These are phyloP conservation scores for Clonostachys sp. DNA, from an alignment of 2,329 filamentous ascomycete species.

Conservation along the genomic window DNA sequence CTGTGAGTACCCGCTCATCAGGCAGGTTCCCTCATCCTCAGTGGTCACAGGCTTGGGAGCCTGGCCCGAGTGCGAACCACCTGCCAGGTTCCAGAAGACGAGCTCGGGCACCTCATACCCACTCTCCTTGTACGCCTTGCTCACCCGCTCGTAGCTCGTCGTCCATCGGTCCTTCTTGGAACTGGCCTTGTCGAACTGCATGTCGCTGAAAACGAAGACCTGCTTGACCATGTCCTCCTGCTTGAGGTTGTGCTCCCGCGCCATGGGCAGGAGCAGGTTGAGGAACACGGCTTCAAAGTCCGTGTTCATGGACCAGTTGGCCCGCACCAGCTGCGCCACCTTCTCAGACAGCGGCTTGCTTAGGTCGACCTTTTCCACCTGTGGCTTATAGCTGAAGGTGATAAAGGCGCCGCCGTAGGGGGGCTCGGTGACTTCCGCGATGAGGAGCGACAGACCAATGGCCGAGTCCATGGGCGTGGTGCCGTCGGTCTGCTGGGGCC, in stretches of 20 bases:
- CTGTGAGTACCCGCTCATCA: slow-evolving; percentile 54
- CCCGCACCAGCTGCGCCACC: slow-evolving; percentile 17
- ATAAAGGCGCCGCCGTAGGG: slow-evolving; percentile 53
- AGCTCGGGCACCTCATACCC: slow-evolving; percentile 56
- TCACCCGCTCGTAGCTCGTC: slow-evolving; percentile 45
- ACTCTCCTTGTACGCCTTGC: slow-evolving; percentile 32
- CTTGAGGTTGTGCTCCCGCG: slow-evolving; percentile 39
- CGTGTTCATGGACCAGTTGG: slow-evolving; percentile 38
- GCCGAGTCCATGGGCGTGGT: slow-evolving; percentile 46
- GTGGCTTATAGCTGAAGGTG: slow-evolving; percentile 40
- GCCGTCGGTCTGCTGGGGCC: slow-evolving; percentile 31
- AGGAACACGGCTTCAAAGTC: slow-evolving; percentile 52
- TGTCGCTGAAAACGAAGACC: slow-evolving; percentile 56
- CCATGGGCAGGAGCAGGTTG: slow-evolving; percentile 48
- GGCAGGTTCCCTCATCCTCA: slow-evolving; percentile 35
- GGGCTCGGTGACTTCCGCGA: slow-evolving; percentile 45
- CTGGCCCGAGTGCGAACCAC: slow-evolving; percentile 16
- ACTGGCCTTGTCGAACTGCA: slow-evolving; percentile 48
- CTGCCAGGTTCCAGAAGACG: slow-evolving; percentile 57
- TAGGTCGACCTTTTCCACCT: slow-evolving; percentile 33
- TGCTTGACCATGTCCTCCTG: slow-evolving; percentile 57
- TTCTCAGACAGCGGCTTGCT: slow-evolving; percentile 33
- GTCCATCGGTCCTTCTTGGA: slow-evolving; percentile 20
- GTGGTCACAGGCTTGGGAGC: slow-evolving; percentile 43
- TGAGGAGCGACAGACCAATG: slow-evolving; percentile 50